phyloP scores from a whole-genome alignment of 208 protist genomes.

The Trypanosoma congolense region DNA sequence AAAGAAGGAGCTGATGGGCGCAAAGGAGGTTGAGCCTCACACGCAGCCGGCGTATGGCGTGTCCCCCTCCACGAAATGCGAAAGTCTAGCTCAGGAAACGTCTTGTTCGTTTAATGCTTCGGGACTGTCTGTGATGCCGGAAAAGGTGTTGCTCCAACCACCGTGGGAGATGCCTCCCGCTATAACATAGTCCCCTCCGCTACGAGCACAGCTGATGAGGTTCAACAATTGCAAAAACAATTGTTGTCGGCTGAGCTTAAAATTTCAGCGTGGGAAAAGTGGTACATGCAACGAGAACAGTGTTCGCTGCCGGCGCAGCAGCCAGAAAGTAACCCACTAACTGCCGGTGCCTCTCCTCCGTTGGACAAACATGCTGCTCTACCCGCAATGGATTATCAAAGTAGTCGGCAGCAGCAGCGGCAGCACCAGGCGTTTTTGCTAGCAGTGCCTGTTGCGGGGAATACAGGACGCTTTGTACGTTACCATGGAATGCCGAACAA shows the following conservation, averaged over 20 bases:
- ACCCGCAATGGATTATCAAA: not conserved
- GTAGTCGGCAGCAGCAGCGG: not conserved
- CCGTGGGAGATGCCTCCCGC: not conserved
- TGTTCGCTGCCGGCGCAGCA: not conserved
- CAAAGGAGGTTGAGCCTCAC: not conserved
- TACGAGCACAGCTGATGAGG: not conserved
- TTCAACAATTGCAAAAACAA: conserved; percentile 20
- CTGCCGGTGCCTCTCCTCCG: no score
- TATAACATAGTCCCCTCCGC: not conserved
- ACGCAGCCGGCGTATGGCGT: no score
- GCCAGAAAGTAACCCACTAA: not conserved
- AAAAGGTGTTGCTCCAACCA: not conserved
- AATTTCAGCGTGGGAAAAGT: conserved; percentile 57
- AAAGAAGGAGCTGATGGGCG: not conserved
- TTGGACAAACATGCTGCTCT: no score
- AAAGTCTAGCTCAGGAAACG: not conserved
- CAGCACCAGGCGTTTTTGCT: not conserved
- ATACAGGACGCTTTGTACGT: not conserved
- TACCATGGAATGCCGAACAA: not conserved
- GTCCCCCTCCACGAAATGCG: no score
- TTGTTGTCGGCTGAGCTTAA: conserved; percentile 35
- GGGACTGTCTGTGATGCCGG: not conserved
- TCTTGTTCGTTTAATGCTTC: not conserved
- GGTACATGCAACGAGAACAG: conserved; percentile 24
- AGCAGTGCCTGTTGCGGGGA: not conserved